These are phyloP conservation scores for Bacidia rubella DNA, from an alignment of 495 filamentous ascomycete species.

Conservation along the genomic window DNA sequence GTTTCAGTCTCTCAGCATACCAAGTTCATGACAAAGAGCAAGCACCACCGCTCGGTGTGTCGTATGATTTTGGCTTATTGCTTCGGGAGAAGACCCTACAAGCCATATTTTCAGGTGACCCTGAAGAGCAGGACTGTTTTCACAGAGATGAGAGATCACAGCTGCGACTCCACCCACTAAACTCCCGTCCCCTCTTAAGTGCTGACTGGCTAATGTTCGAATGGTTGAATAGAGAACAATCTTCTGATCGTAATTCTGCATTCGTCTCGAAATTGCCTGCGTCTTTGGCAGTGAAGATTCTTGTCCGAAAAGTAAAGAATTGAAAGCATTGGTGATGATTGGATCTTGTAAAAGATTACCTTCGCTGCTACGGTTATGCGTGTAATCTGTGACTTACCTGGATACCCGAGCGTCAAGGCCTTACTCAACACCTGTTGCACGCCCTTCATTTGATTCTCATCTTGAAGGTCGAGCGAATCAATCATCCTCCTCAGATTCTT, in stretches of 20 bases:
- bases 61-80: constrained; percentile 45
- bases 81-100: constrained; percentile 46
- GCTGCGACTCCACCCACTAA: constrained; percentile 29
- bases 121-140: constrained; percentile 26
- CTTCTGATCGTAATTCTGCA: constrained; percentile 45
- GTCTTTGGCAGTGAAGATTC: constrained; percentile 22
- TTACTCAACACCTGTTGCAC: constrained; percentile 50
- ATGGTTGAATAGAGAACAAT: constrained; percentile 44
- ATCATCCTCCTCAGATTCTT: constrained; percentile 44
- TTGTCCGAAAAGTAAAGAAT: constrained; percentile 31
- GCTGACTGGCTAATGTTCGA: constrained; percentile 42
- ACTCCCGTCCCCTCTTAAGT: constrained; percentile 18
- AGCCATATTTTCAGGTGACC: constrained; percentile 57
- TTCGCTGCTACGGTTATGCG: neutral
- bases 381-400: constrained; percentile 35
- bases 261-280: constrained; percentile 29
- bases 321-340: constrained; percentile 37
- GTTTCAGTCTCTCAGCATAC: constrained; percentile 20
- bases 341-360: constrained; percentile 34
- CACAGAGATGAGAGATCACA: constrained; percentile 26
- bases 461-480: constrained; percentile 23
- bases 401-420: constrained; percentile 58
- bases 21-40: constrained; percentile 39
- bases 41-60: constrained; percentile 55
- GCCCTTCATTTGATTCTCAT: constrained; percentile 37